phyloP scores from a whole-genome alignment of 1,284 basidiomycete species.

The Spongispora temasekensis region DNA sequence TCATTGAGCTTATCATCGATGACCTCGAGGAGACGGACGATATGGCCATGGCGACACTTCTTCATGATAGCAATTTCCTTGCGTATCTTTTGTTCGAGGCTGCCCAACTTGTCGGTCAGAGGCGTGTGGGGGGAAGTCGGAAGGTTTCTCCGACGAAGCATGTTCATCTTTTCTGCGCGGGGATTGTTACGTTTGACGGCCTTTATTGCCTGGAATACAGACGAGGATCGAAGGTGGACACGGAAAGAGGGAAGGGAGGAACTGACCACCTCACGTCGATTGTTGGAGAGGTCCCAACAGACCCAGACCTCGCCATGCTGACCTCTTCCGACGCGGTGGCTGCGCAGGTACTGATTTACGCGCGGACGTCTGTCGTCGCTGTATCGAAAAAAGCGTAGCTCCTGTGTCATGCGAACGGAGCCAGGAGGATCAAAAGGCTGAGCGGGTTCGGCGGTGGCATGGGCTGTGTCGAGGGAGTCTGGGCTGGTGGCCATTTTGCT shows the following conservation, averaged over 20 bases:
- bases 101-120: constrained; percentile 62
- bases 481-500: constrained; percentile 27
- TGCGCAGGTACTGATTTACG: constrained; percentile 81
- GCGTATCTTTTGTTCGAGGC: constrained; percentile 79
- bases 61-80: constrained; percentile 99
- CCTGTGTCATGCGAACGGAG: constrained; percentile 63
- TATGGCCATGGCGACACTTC: constrained; percentile 89
- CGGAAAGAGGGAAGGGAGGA: constrained; percentile 6
- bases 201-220: constrained; percentile 76
- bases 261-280: constrained; percentile 43
- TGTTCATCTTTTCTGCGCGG: constrained; percentile 57
- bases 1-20: constrained; percentile 92
- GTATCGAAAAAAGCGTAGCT: constrained; percentile 42
- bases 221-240: constrained; percentile 7
- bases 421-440: constrained; percentile 47
- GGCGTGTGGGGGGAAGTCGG: constrained; percentile 53
- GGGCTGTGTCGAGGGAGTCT: constrained; percentile 24
- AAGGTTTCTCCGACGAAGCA: constrained; percentile 57
- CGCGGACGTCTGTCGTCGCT: constrained; percentile 45
- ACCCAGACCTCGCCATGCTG: constrained; percentile 83
- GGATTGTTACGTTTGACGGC: constrained; percentile 67
- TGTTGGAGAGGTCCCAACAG: constrained; percentile 57
- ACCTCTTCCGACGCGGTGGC: constrained; percentile 70
- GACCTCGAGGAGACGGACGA: constrained; percentile 91
- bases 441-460: constrained; percentile 25